phyloP scores from a whole-genome alignment of 1,284 basidiomycete genomes.

The Neonothopanus nambi region DNA sequence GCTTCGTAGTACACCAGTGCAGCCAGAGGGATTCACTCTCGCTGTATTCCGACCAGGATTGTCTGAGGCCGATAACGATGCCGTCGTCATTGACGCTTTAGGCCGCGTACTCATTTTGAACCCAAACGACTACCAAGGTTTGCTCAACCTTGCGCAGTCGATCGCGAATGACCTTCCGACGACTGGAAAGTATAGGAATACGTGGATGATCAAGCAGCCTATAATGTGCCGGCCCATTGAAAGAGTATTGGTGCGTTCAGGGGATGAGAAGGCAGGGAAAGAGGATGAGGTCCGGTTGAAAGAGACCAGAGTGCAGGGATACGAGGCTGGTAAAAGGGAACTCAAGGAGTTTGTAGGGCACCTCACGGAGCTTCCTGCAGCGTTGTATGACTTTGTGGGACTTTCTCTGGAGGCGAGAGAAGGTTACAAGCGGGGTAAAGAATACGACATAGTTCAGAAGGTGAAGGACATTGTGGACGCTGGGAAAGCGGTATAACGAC shows the following conservation, averaged over 20 bases:
- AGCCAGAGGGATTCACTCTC: slow-evolving; percentile 43
- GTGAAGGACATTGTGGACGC: neutral
- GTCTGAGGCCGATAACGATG: slow-evolving; percentile 38
- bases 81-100: slow-evolving; percentile 15
- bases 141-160: slow-evolving; percentile 33
- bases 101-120: slow-evolving; percentile 37
- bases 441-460: neutral
- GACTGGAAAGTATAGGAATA: slow-evolving; percentile 41
- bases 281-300: slow-evolving; percentile 22
- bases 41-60: slow-evolving; percentile 39
- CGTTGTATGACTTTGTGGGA: slow-evolving; percentile 39
- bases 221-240: slow-evolving; percentile 42
- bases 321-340: slow-evolving; percentile 31
- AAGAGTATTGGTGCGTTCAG: slow-evolving; percentile 31
- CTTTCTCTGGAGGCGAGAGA: slow-evolving; percentile 36
- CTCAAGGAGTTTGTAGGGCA: slow-evolving; percentile 37
- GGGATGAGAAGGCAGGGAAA: neutral
- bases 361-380: slow-evolving; percentile 34
- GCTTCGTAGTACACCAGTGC: slow-evolving; percentile 38
- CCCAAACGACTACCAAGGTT: slow-evolving; percentile 33
- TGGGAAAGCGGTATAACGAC: too few relatives aligned
- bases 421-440: slow-evolving; percentile 9
- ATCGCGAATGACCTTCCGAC: slow-evolving; percentile 27
- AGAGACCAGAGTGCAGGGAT: slow-evolving; percentile 47
- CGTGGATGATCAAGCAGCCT: slow-evolving; percentile 38